Base-by-base conservation (phyloP, 257 asterid genomes). In the Nicotiana attenuata region DNA sequence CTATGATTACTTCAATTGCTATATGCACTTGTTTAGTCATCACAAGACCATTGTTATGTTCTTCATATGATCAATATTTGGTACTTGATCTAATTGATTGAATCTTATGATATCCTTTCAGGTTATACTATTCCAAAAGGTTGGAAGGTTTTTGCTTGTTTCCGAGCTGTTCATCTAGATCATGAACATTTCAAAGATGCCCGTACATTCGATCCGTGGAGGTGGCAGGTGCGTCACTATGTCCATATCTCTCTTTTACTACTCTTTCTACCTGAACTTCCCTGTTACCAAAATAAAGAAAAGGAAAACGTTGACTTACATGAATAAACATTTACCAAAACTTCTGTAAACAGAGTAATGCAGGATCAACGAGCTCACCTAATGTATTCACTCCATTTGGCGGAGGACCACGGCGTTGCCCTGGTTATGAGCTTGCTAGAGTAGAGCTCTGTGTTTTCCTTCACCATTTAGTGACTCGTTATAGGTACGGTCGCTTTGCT, bases 361-460 rank as follows among this genome's bases (percentile, higher is more conserved):
- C 88, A 10, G 93, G 86, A 68, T 33, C 85, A 19, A 88, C 82
- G 10, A 50, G 81, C 83, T 81, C 91, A 4, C 29, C 73, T 5
- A 92, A 86, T 61, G 85, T 83, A 14, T 96, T 90, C 81, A 88
- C 93, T 55, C 98, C 99, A 2, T 96, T 96, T 17, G 98, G 99
- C 0, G 99, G 99, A 24, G 99, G 99, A 65, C 98, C 98, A 5
- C 89, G 99, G 85, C 97, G 97, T 4, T 96, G 99, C 81, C 99
- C 99, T 0, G 99, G 99, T 26, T 94, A 94, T 7, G 99, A 96
- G 89, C 98, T 94, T 10, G 98, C 96, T 29, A 87, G 96, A 85
- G 98, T 96, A 0, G 97, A 88, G 89, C 97, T 96, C 45, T 93
- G 96, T 3, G 98, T 96, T 56, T 96, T 96, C 86, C 99, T 96